Base-by-base conservation (phyloP, 2,329 filamentous ascomycete species). In the Hortaea werneckii region DNA sequence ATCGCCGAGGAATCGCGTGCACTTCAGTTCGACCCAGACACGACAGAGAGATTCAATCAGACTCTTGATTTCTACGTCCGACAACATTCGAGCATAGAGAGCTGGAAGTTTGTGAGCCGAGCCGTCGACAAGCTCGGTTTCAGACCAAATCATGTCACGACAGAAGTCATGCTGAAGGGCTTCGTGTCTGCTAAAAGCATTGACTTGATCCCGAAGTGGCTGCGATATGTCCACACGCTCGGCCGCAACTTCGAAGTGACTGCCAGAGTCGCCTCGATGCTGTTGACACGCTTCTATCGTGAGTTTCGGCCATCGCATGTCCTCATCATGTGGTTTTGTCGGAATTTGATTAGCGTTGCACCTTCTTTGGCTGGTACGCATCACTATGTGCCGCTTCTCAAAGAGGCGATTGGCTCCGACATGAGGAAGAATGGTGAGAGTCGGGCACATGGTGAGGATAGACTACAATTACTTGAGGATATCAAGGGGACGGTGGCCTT, bases 241-340 rank as follows among this genome's bases (percentile, higher is more conserved):
- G 58, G 53, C 5, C n/a, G 42, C 10, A 37, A 42, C 8, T 48
- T 51, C 41, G 12, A 49, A 6, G 34, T 64, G 9, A 48, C 53
- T 27, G 38, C 50, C 5, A 29, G 29, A 13, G 42, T 52, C 5
- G 59, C 53, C 7, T 48, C 50, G 5, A 40, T 39, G 9, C 37
- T 63, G 40, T 30, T 64, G 26, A 50, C 45, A n/a, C 41, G 41
- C 5, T 63, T 50, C 45, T 63, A 58, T 43, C 48, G 46, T 11
- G 48, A 57, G 5, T 44, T 43, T 29, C 52, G 59, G 5, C 58
- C 59, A 20, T 51, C 58, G 9, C 58, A 62, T 37, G 44, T 47
- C 9, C 29, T 58, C 20, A 20, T 64, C 12, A 55, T 60, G 41
- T 52, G 47, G 49, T 46, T 58, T 8, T 60, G 56, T 45, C 53